Evolutionary conservation across 139 green algal genomes (phyloP).

Genomic region (Nannochloris sp.): DNA sequence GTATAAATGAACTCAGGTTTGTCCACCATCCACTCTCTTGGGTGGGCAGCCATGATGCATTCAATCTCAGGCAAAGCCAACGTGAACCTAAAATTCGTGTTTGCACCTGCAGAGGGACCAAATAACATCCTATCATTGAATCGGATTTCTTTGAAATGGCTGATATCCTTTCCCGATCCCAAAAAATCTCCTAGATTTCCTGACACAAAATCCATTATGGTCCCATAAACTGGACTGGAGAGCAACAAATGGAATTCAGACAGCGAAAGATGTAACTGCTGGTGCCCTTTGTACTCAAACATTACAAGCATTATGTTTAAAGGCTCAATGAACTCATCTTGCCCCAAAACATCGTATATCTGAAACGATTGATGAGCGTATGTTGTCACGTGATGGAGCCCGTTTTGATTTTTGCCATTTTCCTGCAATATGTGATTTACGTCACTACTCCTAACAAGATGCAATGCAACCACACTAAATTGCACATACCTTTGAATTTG

Average conservation of each 20-base stretch:
- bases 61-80: constrained; percentile 16
- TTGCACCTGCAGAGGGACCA: constrained; percentile 17
- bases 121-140: constrained; percentile 40
- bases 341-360: neutral
- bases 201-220: constrained; percentile 29
- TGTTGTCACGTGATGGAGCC: too few relatives aligned
- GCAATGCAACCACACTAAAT: too few relatives aligned
- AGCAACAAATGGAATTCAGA: constrained; percentile 15
- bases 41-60: constrained; percentile 32
- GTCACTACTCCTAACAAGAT: too few relatives aligned
- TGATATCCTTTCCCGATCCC: neutral
- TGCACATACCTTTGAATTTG: too few relatives aligned
- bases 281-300: constrained; percentile 2
- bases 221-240: constrained; percentile 29
- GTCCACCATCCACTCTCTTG: constrained; percentile 20
- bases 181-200: constrained; percentile 34
- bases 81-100: constrained; percentile 34
- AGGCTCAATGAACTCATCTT: neutral
- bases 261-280: constrained; percentile 36
- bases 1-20: constrained; percentile 4
- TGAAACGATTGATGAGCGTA: too few relatives aligned
- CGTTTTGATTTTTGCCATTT: too few relatives aligned
- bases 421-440: too few relatives aligned
- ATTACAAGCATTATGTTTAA: neutral
- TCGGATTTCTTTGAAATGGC: constrained; percentile 5